phyloP scores from a whole-genome alignment of 805 yeast species.

The Nematodospora valgi region DNA sequence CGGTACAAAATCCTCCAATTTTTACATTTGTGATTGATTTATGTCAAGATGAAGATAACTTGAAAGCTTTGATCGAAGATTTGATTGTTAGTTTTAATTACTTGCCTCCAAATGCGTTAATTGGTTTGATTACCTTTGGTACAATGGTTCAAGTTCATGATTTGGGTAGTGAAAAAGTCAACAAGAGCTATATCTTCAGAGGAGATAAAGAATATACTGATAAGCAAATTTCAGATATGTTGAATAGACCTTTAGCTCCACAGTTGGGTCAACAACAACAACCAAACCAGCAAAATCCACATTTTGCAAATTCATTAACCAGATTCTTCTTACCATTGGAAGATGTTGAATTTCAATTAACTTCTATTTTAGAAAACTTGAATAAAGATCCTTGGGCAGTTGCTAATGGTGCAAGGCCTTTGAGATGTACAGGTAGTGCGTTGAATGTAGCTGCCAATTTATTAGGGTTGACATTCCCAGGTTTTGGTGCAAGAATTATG shows the following conservation, averaged over 20 bases:
- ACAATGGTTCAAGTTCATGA: slow-evolving; percentile 91
- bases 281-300: slow-evolving; percentile 21
- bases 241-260: slow-evolving; percentile 32
- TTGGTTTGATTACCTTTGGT: slow-evolving; percentile 86
- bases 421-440: slow-evolving; percentile 93
- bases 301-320: slow-evolving; percentile 37
- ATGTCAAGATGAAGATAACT: slow-evolving; percentile 85
- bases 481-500: slow-evolving; percentile 84
- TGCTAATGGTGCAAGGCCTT: slow-evolving; percentile 76
- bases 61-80: slow-evolving; percentile 78
- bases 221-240: slow-evolving; percentile 57
- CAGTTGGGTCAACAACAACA: slow-evolving; percentile 20
- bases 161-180: slow-evolving; percentile 59
- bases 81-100: slow-evolving; percentile 69
- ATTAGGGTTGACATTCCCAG: slow-evolving; percentile 78
- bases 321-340: slow-evolving; percentile 73
- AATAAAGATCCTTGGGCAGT: slow-evolving; percentile 87
- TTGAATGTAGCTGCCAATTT: slow-evolving; percentile 77
- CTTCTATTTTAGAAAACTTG: slow-evolving; percentile 73
- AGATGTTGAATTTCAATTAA: slow-evolving; percentile 79
- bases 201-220: slow-evolving; percentile 84
- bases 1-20: slow-evolving; percentile 80
- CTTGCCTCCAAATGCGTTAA: slow-evolving; percentile 85
- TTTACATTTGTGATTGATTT: slow-evolving; percentile 83
- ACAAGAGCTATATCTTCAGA: slow-evolving; percentile 77